Conservation (phyloP, 805 yeast genomes). For the Candida cerambycidarum region DNA sequence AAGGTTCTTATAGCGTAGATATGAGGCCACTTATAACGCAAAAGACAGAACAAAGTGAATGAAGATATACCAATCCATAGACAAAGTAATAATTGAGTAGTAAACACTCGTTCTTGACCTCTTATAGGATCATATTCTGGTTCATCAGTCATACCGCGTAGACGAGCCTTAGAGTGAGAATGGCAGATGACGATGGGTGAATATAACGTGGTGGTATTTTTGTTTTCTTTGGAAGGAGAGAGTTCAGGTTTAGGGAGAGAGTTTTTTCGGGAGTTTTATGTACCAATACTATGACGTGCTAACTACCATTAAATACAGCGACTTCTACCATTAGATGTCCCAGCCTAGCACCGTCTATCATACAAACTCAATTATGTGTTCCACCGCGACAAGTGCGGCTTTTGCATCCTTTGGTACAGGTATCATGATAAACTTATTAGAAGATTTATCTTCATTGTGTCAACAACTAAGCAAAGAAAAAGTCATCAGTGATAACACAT, state of each 20-base stretch:
- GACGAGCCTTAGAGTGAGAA: too few species aligned
- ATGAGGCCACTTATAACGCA: constrained; percentile 55
- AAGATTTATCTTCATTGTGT: background rate
- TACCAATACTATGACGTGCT: too few species aligned
- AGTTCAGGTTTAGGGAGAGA: too few species aligned
- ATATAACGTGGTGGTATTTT: too few species aligned
- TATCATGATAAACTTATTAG: background rate
- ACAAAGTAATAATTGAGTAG: constrained; percentile 53
- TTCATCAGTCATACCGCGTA: constrained; percentile 8
- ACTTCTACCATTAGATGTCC: too few species aligned
- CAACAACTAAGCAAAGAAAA: background rate
- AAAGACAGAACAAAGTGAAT: constrained; percentile 49
- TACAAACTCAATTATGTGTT: too few species aligned
- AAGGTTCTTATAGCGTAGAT: constrained; percentile 56
- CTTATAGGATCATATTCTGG: constrained; percentile 19
- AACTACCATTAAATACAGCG: too few species aligned
- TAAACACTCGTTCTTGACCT: constrained; percentile 52
- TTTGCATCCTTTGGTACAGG: background rate
- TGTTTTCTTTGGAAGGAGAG: too few species aligned
- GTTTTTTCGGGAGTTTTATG: too few species aligned
- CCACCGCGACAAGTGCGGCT: constrained; percentile 4
- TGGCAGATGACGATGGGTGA: too few species aligned
- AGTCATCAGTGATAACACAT: background rate
- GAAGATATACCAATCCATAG: constrained; percentile 45
- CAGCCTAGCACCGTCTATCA: too few species aligned